Conservation (phyloP, 2,329 filamentous ascomycete genomes). For the Fusarium odoratissimum region DNA sequence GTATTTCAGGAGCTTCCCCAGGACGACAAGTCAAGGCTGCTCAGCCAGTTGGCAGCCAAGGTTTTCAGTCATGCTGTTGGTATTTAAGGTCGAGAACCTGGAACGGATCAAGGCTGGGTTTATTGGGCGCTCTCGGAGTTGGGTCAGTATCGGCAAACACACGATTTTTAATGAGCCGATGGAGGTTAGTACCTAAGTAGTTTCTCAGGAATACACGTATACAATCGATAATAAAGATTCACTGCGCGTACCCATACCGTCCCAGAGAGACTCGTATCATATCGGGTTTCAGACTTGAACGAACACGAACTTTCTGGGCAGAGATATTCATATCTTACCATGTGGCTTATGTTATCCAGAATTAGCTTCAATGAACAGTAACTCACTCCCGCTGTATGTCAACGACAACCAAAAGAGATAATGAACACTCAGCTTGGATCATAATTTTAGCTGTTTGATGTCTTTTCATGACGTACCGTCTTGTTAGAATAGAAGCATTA, state of each 20-base stretch:
- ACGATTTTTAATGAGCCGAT: background rate
- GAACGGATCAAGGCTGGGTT: background rate
- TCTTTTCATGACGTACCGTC: background rate
- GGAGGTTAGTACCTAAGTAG: conserved; percentile 6
- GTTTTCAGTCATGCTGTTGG: conserved; percentile 85
- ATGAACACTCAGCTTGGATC: background rate
- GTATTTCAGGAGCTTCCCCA: conserved; percentile 91
- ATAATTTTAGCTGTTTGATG: background rate
- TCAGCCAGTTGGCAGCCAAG: conserved; percentile 86
- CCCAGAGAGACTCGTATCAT: background rate
- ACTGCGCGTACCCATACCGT: background rate
- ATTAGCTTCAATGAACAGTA: background rate
- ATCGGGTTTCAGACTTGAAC: background rate
- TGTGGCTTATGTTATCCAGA: background rate
- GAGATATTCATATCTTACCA: background rate
- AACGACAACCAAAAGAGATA: background rate
- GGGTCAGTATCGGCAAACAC: conserved; percentile 6
- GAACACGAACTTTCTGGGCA: background rate
- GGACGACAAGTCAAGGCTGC: conserved; percentile 80
- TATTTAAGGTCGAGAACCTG: conserved; percentile 48
- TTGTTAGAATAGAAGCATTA: background rate
- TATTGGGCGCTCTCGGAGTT: conserved; percentile 34
- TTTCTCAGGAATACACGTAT: background rate
- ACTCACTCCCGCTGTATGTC: background rate
- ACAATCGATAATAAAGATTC: background rate